These are phyloP conservation scores for Dioscorea cayenensis DNA, from an alignment of 116 monocot species.

Conservation along the genomic window DNA sequence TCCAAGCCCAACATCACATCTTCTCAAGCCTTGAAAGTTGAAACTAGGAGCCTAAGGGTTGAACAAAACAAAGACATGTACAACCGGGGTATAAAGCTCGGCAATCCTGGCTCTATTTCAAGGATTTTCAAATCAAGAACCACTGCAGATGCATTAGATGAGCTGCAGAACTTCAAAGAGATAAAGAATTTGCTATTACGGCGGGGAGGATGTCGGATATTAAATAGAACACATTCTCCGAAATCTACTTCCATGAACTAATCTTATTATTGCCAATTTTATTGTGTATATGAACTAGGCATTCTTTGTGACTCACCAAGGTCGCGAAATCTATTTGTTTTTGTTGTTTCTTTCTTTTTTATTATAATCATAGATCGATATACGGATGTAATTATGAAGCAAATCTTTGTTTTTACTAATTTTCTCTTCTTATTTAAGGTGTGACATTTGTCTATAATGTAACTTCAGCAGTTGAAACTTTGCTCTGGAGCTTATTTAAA, in stretches of 20 bases:
- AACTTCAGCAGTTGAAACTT: too few relatives aligned
- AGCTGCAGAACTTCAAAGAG: constrained; percentile 25
- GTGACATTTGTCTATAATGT: too few relatives aligned
- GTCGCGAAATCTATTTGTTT: too few relatives aligned
- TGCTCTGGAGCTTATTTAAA: too few relatives aligned
- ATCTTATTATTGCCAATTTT: neutral
- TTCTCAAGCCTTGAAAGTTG: neutral
- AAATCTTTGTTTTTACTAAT: too few relatives aligned
- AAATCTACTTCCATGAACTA: neutral
- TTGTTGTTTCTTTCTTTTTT: too few relatives aligned
- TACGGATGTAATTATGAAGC: too few relatives aligned
- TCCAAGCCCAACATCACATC: neutral
- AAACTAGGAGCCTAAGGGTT: neutral
- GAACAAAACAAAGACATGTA: neutral
- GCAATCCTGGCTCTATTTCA: constrained; percentile 1
- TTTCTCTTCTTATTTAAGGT: too few relatives aligned
- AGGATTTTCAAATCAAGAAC: constrained; percentile 28
- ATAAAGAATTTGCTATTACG: constrained; percentile 29
- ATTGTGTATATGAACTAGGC: constrained; percentile 5
- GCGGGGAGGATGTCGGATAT: constrained; percentile 15
- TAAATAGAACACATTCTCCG: neutral
- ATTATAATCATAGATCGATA: too few relatives aligned
- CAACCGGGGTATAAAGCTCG: neutral
- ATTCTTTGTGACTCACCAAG: neutral
- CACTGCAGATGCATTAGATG: constrained; percentile 30